Percentiles rank a stretch among this genome's conserved stretches.
These are phyloP conservation scores for Backusella psychrophila DNA, from an alignment of 192 early-diverging fungal species.

Conservation along the genomic window DNA sequence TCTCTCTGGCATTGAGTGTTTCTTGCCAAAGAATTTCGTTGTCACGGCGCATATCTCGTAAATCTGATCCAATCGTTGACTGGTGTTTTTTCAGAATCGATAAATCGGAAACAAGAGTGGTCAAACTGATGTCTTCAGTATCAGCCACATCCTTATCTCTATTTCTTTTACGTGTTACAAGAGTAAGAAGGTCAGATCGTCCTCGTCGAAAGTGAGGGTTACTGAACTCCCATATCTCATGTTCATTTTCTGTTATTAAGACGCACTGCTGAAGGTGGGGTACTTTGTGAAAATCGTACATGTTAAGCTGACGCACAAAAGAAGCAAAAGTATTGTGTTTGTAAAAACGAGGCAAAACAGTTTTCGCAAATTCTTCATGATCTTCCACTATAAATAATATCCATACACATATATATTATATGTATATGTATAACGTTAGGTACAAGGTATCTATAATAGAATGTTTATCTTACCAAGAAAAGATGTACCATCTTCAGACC, in stretches of 20 bases:
- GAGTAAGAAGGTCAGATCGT: conserved; percentile 84
- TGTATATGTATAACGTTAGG: not conserved
- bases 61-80: conserved; percentile 80
- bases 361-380: conserved; percentile 79
- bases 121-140: conserved; percentile 45
- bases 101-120: conserved; percentile 70
- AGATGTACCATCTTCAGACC: conserved; percentile 85
- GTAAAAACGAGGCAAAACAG: conserved; percentile 85
- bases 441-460: not conserved
- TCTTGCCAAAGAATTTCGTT: conserved; percentile 91
- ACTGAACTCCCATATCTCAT: conserved; percentile 91
- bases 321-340: conserved; percentile 93
- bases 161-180: conserved; percentile 77
- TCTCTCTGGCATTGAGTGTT: conserved; percentile 65
- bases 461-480: conserved; percentile 60
- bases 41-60: conserved; percentile 83
- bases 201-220: conserved; percentile 88
- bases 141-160: conserved; percentile 39
- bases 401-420: not conserved
- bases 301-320: conserved; percentile 91
- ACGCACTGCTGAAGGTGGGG: conserved; percentile 93
- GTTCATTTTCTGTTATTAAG: conserved; percentile 66
- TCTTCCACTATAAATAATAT: conserved; percentile 40
- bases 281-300: conserved; percentile 98
- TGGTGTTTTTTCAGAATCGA: conserved; percentile 90